Evolutionary conservation across 345 rosid genomes (phyloP), one percentile per base, ranked within the genome.

Genomic region (Hevea brasiliensis): DNA sequence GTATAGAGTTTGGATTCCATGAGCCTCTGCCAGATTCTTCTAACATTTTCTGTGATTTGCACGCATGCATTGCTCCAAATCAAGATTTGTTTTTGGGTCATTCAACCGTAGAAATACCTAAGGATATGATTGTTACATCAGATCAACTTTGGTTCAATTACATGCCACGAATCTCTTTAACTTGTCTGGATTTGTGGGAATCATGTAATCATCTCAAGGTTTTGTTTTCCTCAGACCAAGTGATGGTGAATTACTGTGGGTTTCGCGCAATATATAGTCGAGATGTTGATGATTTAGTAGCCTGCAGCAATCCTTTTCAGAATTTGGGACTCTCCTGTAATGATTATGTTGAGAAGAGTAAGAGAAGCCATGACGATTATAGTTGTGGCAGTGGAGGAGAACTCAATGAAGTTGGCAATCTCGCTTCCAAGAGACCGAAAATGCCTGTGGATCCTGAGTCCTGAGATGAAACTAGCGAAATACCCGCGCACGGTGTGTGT

Each of bases 131-230:
- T 21, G 6, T 61, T 18, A 15, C 65, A 35, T 35, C 45, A 4
- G 65, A 61, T 61, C 65, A 61, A 61, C 65, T 61, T 61, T 61
- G 65, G 65, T 61, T 61, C 65, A 61, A 61, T 42, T 61, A 61
- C 65, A 61, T 61, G 65, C 65, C 65, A 6, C 23, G 65, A 5
- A 61, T 44, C 24, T 61, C 65, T 32, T 61, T 61, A 61, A 32
- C 65, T 32, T 61, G 65, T 8, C 65, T 35, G 32, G 65, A 61
- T 35, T 32, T 32, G 45, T 61, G 65, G 65, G 21, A 61, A 17
- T 44, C 40, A 1, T 61, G 44, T 20, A 61, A 61, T 17, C 6
- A 15, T 8, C 65, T 61, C 8, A 32, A 61, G 65, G 65, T 61
- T 35, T 17, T 21, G 14, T 61, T 61, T 35, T 40, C 13, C 18